A percentile compares a stretch with the other conserved stretches of the same genome.
phyloP scores from a whole-genome alignment of 495 filamentous ascomycete genomes.

The Penicillium tannophilum region DNA sequence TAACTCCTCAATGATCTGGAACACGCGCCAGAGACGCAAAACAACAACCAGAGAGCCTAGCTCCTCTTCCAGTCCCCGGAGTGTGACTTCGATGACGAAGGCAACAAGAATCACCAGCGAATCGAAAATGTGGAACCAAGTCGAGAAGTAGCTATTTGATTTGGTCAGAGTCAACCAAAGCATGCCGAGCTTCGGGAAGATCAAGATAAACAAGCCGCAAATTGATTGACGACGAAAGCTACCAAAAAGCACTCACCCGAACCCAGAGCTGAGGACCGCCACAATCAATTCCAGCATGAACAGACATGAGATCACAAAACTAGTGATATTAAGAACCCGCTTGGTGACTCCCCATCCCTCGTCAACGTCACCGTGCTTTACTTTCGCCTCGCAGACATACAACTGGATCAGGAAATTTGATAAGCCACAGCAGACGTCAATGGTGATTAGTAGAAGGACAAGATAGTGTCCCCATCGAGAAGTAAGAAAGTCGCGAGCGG shows the following conservation, averaged over 20 bases:
- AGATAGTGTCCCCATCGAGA: conserved; percentile 61
- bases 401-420: conserved; percentile 64
- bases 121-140: conserved; percentile 65
- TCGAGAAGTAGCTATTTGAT: conserved; percentile 56
- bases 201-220: neutral
- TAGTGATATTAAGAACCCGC: conserved; percentile 44
- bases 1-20: conserved; percentile 69
- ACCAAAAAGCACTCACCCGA: conserved; percentile 41
- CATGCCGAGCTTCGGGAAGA: neutral
- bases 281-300: conserved; percentile 62
- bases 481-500: conserved; percentile 43
- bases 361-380: conserved; percentile 15
- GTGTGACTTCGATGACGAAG: conserved; percentile 59
- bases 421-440: conserved; percentile 62
- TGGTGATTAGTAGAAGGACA: conserved; percentile 55
- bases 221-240: neutral
- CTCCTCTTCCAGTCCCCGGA: conserved; percentile 60
- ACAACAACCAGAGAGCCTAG: conserved; percentile 64
- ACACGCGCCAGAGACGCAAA: conserved; percentile 66
- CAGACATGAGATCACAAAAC: conserved; percentile 57
- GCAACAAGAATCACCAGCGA: conserved; percentile 60
- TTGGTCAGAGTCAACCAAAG: conserved; percentile 4
- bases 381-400: conserved; percentile 56
- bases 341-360: conserved; percentile 31
- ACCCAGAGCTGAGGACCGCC: conserved; percentile 59